These are phyloP conservation scores for Nicotiana tomentosiformis DNA, from an alignment of 257 asterid genomes.

Conservation along the genomic window DNA sequence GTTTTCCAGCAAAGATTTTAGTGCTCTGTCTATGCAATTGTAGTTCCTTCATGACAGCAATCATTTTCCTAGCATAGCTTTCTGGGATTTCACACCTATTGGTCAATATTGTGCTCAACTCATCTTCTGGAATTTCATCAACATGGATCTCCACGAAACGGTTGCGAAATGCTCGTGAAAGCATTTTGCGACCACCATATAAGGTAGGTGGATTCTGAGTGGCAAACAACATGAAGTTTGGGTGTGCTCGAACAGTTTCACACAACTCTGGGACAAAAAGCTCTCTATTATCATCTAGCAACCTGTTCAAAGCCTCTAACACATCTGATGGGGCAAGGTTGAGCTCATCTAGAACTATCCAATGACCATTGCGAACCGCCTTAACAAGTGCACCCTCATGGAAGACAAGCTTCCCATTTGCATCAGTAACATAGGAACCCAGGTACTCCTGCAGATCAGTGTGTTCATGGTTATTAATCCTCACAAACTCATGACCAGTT, in stretches of 20 bases:
- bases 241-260: constrained; percentile 79
- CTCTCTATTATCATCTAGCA: constrained; percentile 94
- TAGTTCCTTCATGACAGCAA: constrained; percentile 88
- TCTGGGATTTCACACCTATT: constrained; percentile 59
- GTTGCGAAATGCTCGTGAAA: constrained; percentile 95
- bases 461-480: constrained; percentile 92
- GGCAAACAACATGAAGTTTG: constrained; percentile 87
- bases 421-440: constrained; percentile 86
- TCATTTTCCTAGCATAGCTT: constrained; percentile 70
- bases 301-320: constrained; percentile 85
- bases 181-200: constrained; percentile 93
- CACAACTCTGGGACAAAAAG: constrained; percentile 84
- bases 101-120: constrained; percentile 70
- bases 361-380: constrained; percentile 87
- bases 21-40: constrained; percentile 87
- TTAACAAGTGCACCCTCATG: constrained; percentile 89
- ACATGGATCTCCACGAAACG: constrained; percentile 99
- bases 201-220: constrained; percentile 94
- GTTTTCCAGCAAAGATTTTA: constrained; percentile 92
- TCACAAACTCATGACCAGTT: constrained; percentile 80
- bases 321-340: constrained; percentile 98
- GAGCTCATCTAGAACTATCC: constrained; percentile 98
- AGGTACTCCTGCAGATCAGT: constrained; percentile 98
- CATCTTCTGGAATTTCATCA: constrained; percentile 91
- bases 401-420: constrained; percentile 80